Percentiles rank a stretch among this genome's conserved stretches.
These are phyloP conservation scores for Polytrichum formosum DNA, from an alignment of 225 moss, liverwort and hornwort genomes.

Conservation along the genomic window DNA sequence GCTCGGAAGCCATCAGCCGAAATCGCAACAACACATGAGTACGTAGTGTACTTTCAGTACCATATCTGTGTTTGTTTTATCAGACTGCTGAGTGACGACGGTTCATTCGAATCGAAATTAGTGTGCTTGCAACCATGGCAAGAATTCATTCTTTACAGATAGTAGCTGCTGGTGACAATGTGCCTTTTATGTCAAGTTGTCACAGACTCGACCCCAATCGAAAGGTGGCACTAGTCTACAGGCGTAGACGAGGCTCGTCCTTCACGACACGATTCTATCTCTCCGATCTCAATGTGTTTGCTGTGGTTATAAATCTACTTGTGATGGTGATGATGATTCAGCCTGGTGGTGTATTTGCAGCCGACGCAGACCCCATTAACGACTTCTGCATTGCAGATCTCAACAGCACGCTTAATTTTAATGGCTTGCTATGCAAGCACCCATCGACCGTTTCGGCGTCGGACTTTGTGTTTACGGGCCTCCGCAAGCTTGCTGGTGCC, in stretches of 20 bases:
- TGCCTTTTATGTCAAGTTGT: too few species aligned
- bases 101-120: neutral
- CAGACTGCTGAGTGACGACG: neutral
- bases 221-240: too few species aligned
- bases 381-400: slow-evolving; percentile 3
- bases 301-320: neutral
- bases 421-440: slow-evolving; percentile 5
- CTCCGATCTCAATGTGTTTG: neutral
- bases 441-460: neutral
- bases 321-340: neutral
- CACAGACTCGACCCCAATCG: too few species aligned
- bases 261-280: too few species aligned
- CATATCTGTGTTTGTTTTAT: neutral
- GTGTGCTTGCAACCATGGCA: neutral
- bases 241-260: too few species aligned
- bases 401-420: neutral
- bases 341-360: neutral
- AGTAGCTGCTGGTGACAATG: too few species aligned
- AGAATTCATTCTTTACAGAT: neutral
- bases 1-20: neutral
- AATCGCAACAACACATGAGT: neutral
- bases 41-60: too few species aligned
- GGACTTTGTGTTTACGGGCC: slow-evolving; percentile 6
- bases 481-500: neutral
- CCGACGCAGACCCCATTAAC: slow-evolving; percentile 11